Base-by-base conservation (phyloP, 306 rosid species). In the Sphenostylis stenocarpa region DNA sequence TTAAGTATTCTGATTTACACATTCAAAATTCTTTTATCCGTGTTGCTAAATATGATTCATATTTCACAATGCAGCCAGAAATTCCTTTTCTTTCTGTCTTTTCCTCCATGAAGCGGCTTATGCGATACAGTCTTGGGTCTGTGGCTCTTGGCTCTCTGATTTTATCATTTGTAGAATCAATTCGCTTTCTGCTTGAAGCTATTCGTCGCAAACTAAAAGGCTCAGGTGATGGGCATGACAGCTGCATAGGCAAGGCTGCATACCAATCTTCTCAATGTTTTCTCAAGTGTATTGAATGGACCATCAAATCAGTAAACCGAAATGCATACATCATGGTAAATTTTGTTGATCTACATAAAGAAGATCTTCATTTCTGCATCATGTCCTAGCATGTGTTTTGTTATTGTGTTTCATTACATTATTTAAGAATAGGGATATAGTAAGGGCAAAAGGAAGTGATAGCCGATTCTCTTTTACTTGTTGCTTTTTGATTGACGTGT, bases 281-380 rank as follows among this genome's bases (percentile, higher is more conserved):
- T 85, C 88, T 90, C 78, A 83, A 83, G 82, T 84, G 94, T 81
- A 82, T 90, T 5, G 99, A 92, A 77, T 95, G 99, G 96, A 92
- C 88, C 62, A 86, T 95, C 89, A 90, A 85, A 82, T 95, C 99
- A 5, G 91, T 88, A 70, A 95, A 95, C 81, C 96, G 97, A 75
- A 95, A 95, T 78, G 99, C 99, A 39, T 95, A 92, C 84, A 92
- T 95, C 62, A 88, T 95, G 99, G 98, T 94, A 90, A 83, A 69
- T 73, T 64, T 47, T 34, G 55, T 56, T 63, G 24, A 34, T 72
- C 55, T 52, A 28, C 39, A 48, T 44, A 33, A 13, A 76, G 31
- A 64, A 34, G 43, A 69, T 73, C 76, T 78, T 41, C 53, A 24
- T 62, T 44, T 44, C 17, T 36, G 71, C 77, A 28, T 36, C 61